Percentiles rank a stretch among this genome's conserved stretches.
Evolutionary conservation across 306 rosid species (phyloP).

Genomic region (Datisca glomerata): DNA sequence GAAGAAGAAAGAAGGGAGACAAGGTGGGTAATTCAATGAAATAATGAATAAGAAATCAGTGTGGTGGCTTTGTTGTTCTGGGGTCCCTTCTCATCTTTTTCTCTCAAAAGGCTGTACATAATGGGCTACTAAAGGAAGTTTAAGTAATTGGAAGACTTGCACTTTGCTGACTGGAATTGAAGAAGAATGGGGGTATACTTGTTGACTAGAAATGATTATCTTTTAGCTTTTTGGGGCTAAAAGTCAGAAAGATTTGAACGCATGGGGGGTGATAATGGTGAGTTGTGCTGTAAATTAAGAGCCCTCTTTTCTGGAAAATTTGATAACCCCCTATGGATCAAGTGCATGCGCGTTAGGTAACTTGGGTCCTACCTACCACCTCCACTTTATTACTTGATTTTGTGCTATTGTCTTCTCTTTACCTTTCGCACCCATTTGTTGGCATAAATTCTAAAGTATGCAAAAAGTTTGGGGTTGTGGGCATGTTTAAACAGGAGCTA

Average conservation of each 20-base stretch:
- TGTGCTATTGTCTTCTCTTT: slow-evolving; percentile 35
- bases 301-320: slow-evolving; percentile 32
- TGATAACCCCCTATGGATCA: slow-evolving; percentile 37
- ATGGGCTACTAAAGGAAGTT: slow-evolving; percentile 36
- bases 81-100: slow-evolving; percentile 15
- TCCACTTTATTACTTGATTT: slow-evolving; percentile 26
- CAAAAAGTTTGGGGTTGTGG: slow-evolving; percentile 38
- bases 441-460: slow-evolving; percentile 27
- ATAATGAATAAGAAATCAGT: slow-evolving; percentile 21
- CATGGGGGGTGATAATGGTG: slow-evolving; percentile 51
- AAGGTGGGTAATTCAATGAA: slow-evolving; percentile 16
- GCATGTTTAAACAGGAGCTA: slow-evolving; percentile 28
- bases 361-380: slow-evolving; percentile 55
- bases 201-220: slow-evolving; percentile 37
- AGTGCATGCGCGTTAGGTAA: slow-evolving; percentile 79
- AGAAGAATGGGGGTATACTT: slow-evolving; percentile 15
- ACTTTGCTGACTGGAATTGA: slow-evolving; percentile 21
- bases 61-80: slow-evolving; percentile 19
- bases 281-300: slow-evolving; percentile 55
- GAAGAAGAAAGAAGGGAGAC: slow-evolving; percentile 14
- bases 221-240: slow-evolving; percentile 39
- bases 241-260: slow-evolving; percentile 36
- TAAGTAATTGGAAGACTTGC: slow-evolving; percentile 19
- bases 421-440: slow-evolving; percentile 29
- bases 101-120: slow-evolving; percentile 25